Evolutionary conservation across 306 rosid species (phyloP).

Genomic region (Morella rubra): DNA sequence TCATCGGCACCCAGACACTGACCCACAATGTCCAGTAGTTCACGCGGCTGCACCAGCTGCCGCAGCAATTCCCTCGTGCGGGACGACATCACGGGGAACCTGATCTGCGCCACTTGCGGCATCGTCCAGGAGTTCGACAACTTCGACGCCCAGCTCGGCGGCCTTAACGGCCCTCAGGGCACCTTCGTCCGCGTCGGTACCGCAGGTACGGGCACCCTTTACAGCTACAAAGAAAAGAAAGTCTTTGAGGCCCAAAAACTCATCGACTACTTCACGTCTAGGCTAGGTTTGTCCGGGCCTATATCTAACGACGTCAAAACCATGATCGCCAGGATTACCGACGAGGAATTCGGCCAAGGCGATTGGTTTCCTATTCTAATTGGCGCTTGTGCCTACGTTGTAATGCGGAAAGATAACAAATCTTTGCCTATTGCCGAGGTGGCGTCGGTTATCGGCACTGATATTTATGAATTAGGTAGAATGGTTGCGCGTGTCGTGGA

Average conservation of each 20-base stretch:
- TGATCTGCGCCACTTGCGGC: conserved; percentile 50
- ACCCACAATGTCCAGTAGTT: conserved; percentile 19
- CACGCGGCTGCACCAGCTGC: conserved; percentile 38
- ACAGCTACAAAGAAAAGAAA: conserved; percentile 48
- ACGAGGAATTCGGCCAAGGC: conserved; percentile 68
- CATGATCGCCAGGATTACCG: conserved; percentile 53
- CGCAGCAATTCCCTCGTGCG: conserved; percentile 39
- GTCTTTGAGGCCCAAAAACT: conserved; percentile 41
- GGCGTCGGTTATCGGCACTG: conserved; percentile 43
- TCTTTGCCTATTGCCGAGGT: conserved; percentile 63
- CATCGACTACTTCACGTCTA: conserved; percentile 41
- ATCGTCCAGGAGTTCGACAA: conserved; percentile 47
- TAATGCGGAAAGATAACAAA: conserved; percentile 50
- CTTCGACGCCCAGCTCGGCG: conserved; percentile 51
- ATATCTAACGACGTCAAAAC: conserved; percentile 33
- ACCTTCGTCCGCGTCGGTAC: conserved; percentile 60
- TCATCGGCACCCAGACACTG: background rate
- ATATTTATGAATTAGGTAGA: conserved; percentile 54
- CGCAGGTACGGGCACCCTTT: conserved; percentile 43
- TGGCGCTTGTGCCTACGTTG: conserved; percentile 68
- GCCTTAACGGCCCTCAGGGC: conserved; percentile 54
- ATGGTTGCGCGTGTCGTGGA: conserved; percentile 61
- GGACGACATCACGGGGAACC: conserved; percentile 40
- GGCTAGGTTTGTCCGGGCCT: conserved; percentile 42
- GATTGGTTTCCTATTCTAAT: conserved; percentile 60